These are phyloP conservation scores for Aegilops umbellulata DNA, from an alignment of 176 grass and related monocot species.

Conservation along the genomic window DNA sequence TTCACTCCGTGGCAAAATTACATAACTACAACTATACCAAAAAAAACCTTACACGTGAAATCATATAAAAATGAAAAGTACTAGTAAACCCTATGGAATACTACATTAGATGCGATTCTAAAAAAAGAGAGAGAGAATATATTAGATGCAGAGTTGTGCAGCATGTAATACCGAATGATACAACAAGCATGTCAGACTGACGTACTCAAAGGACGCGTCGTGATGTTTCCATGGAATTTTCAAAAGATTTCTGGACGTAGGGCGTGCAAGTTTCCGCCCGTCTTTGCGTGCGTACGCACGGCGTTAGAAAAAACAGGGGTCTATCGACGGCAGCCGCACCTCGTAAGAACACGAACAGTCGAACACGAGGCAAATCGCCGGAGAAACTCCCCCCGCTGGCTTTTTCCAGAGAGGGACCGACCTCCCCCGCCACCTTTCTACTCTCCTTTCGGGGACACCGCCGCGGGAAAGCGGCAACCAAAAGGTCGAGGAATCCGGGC, in stretches of 20 bases:
- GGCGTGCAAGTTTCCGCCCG: neutral
- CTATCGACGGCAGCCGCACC: neutral
- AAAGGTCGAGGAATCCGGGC: neutral
- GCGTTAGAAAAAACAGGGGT: constrained; percentile 4
- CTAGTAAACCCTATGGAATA: no score
- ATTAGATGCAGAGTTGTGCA: neutral
- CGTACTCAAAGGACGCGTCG: neutral
- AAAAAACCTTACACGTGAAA: no score
- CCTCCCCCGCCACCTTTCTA: neutral
- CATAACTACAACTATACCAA: no score
- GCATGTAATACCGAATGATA: neutral
- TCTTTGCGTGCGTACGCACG: neutral
- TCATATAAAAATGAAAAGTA: no score
- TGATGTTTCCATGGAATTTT: neutral
- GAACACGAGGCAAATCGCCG: neutral
- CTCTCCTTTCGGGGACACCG: constrained; percentile 32
- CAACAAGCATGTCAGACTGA: constrained; percentile 18
- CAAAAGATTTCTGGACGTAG: neutral
- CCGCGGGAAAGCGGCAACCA: neutral
- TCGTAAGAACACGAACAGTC: neutral
- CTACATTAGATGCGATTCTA: no score
- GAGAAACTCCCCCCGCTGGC: neutral
- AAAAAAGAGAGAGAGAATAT: no score
- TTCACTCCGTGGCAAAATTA: no score
- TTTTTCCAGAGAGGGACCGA: neutral